Conservation (phyloP, 345 rosid genomes). For the Bruguiera sexangula region DNA sequence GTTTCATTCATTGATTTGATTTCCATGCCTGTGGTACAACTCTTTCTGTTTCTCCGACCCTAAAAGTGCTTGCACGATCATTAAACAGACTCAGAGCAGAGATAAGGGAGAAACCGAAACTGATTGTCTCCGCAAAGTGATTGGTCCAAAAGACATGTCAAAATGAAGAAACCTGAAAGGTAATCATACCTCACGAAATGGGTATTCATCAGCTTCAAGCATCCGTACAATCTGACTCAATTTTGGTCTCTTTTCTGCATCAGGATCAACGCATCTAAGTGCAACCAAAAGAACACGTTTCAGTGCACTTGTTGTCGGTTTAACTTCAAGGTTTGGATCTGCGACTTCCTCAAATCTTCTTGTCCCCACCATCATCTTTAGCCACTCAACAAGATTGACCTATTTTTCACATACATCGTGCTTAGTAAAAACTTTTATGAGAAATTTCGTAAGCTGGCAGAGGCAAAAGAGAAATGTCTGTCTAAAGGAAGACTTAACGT, state of each 20-base stretch:
- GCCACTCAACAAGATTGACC: slow-evolving; percentile 97
- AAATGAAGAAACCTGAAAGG: not conserved
- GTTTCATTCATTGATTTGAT: slow-evolving; percentile 65
- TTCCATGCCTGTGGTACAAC: slow-evolving; percentile 69
- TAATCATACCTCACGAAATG: slow-evolving; percentile 67
- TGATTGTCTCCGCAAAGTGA: not conserved
- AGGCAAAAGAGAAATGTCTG: not conserved
- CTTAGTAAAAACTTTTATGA: slow-evolving; percentile 6
- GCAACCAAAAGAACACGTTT: slow-evolving; percentile 80
- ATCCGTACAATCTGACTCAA: slow-evolving; percentile 82
- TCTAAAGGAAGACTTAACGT: not conserved
- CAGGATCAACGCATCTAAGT: slow-evolving; percentile 89
- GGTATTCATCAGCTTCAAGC: slow-evolving; percentile 86
- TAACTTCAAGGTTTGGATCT: slow-evolving; percentile 72
- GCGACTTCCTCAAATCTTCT: slow-evolving; percentile 91
- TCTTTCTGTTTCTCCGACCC: slow-evolving; percentile 75
- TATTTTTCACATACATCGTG: slow-evolving; percentile 24
- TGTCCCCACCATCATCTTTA: slow-evolving; percentile 93
- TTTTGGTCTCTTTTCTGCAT: slow-evolving; percentile 81
- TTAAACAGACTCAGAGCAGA: not conserved
- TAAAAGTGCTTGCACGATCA: slow-evolving; percentile 23
- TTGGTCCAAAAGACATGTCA: not conserved
- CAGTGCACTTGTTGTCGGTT: slow-evolving; percentile 66
- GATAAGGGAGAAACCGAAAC: not conserved
- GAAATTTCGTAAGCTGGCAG: not conserved